Evolutionary conservation across 2,329 filamentous ascomycete species (phyloP).

Genomic region (Cladobotryum protrusum): DNA sequence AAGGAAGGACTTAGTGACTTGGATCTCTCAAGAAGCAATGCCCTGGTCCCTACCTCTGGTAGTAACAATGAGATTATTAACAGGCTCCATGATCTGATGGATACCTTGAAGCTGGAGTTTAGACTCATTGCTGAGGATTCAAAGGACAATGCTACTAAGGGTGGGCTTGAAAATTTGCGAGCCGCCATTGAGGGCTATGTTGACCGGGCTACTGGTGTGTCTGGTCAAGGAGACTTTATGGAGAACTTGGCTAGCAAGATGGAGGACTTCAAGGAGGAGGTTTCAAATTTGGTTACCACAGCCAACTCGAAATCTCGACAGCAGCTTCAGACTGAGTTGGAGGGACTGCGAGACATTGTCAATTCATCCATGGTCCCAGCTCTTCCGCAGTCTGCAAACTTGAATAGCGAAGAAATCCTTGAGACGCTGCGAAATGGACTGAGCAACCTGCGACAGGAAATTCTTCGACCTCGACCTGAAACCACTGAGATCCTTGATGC

Average conservation of each 20-base stretch:
- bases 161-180: conserved; percentile 76
- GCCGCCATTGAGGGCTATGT: conserved; percentile 76
- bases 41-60: conserved; percentile 34
- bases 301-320: conserved; percentile 44
- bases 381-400: conserved; percentile 36
- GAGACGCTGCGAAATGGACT: conserved; percentile 66
- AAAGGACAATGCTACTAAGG: conserved; percentile 77
- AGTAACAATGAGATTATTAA: conserved; percentile 46
- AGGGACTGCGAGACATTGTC: conserved; percentile 71
- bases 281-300: conserved; percentile 25
- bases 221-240: conserved; percentile 72
- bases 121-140: conserved; percentile 56
- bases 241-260: conserved; percentile 60
- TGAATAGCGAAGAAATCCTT: conserved; percentile 59
- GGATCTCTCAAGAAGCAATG: conserved; percentile 37
- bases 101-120: conserved; percentile 54
- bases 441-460: conserved; percentile 67
- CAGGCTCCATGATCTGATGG: conserved; percentile 60
- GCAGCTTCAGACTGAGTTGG: conserved; percentile 74
- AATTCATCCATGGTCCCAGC: conserved; percentile 61
- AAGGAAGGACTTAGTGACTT: conserved; percentile 51
- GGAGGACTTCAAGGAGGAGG: conserved; percentile 60
- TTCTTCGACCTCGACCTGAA: conserved; percentile 60
- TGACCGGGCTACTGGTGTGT: conserved; percentile 61
- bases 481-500: conserved; percentile 86